Conservation (phyloP, 345 rosid genomes). For the Nasturtium officinale region DNA sequence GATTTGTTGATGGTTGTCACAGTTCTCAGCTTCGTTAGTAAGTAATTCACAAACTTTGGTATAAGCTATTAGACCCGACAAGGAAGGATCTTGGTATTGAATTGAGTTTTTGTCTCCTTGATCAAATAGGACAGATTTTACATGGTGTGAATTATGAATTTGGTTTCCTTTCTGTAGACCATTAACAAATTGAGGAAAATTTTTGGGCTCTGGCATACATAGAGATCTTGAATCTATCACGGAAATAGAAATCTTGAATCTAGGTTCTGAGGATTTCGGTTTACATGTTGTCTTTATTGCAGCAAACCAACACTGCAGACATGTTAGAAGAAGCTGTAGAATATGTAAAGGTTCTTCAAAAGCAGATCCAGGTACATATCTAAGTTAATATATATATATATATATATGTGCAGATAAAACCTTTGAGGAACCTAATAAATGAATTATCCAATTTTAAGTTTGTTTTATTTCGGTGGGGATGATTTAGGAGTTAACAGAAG, state of each 20-base stretch:
- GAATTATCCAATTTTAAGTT: conserved; percentile 1
- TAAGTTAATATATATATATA: neutral
- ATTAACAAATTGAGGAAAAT: neutral
- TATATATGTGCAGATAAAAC: neutral
- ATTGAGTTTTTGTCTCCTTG: neutral
- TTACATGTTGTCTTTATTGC: conserved; percentile 38
- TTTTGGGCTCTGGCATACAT: neutral
- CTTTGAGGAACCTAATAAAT: neutral
- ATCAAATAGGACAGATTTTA: neutral
- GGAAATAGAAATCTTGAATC: neutral
- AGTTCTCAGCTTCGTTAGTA: neutral
- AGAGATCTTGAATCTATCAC: neutral
- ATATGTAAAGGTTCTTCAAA: conserved; percentile 73
- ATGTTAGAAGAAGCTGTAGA: conserved; percentile 85
- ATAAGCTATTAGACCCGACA: neutral
- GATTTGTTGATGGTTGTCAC: neutral
- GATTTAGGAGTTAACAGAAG: conserved; percentile 67
- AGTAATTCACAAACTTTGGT: neutral
- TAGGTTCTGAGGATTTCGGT: conserved; percentile 2
- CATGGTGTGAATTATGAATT: neutral
- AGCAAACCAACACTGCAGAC: conserved; percentile 92
- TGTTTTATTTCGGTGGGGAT: conserved; percentile 16
- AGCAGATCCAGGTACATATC: conserved; percentile 64
- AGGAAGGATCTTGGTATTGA: conserved; percentile 8
- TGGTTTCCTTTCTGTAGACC: neutral